Percentiles rank a stretch among this genome's conserved stretches.
phyloP scores from a whole-genome alignment of 768 basidiomycete species.

The Crassisporium funariophilum region DNA sequence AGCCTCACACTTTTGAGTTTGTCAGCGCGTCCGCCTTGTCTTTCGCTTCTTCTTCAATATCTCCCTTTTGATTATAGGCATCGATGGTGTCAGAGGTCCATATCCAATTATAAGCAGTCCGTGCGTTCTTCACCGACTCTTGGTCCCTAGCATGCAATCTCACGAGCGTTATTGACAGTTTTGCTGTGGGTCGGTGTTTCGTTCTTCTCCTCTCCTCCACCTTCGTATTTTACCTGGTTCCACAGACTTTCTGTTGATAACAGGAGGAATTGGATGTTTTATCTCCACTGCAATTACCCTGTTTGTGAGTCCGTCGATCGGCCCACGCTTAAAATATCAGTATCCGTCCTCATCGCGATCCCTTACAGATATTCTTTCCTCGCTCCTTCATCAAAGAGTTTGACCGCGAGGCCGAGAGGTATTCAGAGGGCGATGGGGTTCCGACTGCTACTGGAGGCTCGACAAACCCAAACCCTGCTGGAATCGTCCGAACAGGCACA shows the following conservation, averaged over 20 bases:
- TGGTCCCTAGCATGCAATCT: neutral
- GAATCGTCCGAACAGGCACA: conserved; percentile 15
- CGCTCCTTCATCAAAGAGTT: conserved; percentile 67
- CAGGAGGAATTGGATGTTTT: conserved; percentile 74
- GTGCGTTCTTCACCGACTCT: conserved; percentile 43
- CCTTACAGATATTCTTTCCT: conserved; percentile 71
- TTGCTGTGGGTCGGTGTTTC: conserved; percentile 55
- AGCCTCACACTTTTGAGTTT: conserved; percentile 4
- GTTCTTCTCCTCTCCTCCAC: conserved; percentile 1
- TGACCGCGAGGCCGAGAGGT: conserved; percentile 55
- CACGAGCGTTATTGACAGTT: conserved; percentile 38
- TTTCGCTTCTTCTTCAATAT: conserved; percentile 77
- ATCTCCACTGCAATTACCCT: conserved; percentile 81
- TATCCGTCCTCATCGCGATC: conserved; percentile 2
- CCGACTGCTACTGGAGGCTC: conserved; percentile 27
- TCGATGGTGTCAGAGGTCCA: conserved; percentile 59
- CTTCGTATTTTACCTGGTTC: conserved; percentile 19
- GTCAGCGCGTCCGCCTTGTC: conserved; percentile 65
- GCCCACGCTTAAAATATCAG: neutral
- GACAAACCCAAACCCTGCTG: conserved; percentile 20
- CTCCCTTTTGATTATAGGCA: conserved; percentile 65
- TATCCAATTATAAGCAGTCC: conserved; percentile 53
- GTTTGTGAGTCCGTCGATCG: conserved; percentile 62
- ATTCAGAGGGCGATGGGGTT: conserved; percentile 26
- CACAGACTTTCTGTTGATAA: conserved; percentile 69